Conservation (phyloP, 148 eudicot species). For the Silene latifolia region DNA sequence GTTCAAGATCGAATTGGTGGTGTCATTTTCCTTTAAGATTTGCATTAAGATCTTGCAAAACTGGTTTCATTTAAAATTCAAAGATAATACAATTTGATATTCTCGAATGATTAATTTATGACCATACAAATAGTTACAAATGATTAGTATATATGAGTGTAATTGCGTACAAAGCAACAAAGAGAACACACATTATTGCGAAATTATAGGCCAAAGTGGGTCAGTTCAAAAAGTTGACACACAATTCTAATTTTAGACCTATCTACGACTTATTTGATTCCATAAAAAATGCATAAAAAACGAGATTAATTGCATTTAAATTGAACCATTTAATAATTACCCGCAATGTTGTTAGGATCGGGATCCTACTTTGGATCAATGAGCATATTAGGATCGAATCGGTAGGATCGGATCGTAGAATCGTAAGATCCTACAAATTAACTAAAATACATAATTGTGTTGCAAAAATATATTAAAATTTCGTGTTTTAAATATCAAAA, state of each 20-base stretch:
- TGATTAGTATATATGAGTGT: background rate
- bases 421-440: no score
- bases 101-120: background rate
- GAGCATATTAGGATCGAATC: no score
- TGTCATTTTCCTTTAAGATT: slow-evolving; percentile 11
- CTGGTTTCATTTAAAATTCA: background rate
- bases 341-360: no score
- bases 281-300: background rate
- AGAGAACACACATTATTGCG: slow-evolving; percentile 11
- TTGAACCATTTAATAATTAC: background rate
- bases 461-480: no score
- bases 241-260: slow-evolving; percentile 3
- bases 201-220: slow-evolving; percentile 16
- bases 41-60: background rate
- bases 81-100: background rate
- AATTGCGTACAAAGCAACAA: slow-evolving; percentile 16
- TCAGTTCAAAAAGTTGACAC: background rate
- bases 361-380: no score
- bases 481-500: no score
- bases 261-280: background rate
- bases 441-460: no score
- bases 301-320: background rate
- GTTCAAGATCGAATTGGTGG: background rate
- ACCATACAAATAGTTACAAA: background rate
- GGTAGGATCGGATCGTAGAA: no score